A percentile compares a stretch with the other conserved stretches of the same genome.
phyloP scores from a whole-genome alignment of 805 yeast genomes.

The Pichia membranifaciens region DNA sequence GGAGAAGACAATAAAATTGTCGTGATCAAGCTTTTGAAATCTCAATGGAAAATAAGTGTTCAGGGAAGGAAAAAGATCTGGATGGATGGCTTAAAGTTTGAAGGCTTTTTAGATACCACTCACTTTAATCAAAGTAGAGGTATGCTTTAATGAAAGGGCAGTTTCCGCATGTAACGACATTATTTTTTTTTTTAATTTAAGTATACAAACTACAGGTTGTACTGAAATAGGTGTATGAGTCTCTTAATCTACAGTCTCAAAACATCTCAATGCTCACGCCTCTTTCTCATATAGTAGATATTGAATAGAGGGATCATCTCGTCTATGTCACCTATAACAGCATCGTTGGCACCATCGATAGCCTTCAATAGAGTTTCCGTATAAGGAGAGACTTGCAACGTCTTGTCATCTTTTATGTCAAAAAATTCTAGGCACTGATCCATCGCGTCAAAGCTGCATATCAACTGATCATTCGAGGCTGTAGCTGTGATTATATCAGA shows the following conservation, averaged over 20 bases:
- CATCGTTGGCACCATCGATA: slow-evolving; percentile 18
- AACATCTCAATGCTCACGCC: slow-evolving; percentile 50
- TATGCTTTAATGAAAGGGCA: too few relatives aligned
- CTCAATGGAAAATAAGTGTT: slow-evolving; percentile 37
- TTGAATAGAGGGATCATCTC: slow-evolving; percentile 48
- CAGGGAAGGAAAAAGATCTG: slow-evolving; percentile 19
- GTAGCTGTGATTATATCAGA: slow-evolving; percentile 26
- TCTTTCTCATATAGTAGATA: slow-evolving; percentile 49
- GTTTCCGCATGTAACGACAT: too few relatives aligned
- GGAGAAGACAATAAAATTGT: slow-evolving; percentile 21
- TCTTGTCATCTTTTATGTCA: slow-evolving; percentile 21
- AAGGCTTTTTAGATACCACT: slow-evolving; percentile 26
- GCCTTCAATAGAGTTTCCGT: slow-evolving; percentile 26
- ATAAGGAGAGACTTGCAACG: slow-evolving; percentile 19
- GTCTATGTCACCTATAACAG: slow-evolving; percentile 26
- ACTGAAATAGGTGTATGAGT: too few relatives aligned
- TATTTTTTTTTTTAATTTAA: too few relatives aligned
- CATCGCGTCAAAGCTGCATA: slow-evolving; percentile 23
- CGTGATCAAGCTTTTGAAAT: slow-evolving; percentile 37
- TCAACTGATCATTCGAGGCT: slow-evolving; percentile 20
- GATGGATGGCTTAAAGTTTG: slow-evolving; percentile 23
- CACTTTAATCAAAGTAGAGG: slow-evolving; percentile 17
- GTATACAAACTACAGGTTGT: too few relatives aligned
- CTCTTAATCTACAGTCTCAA: too few relatives aligned
- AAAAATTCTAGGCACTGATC: slow-evolving; percentile 22